Evolutionary conservation across 768 basidiomycete genomes (phyloP).

Genomic region (Mycena haematopus): DNA sequence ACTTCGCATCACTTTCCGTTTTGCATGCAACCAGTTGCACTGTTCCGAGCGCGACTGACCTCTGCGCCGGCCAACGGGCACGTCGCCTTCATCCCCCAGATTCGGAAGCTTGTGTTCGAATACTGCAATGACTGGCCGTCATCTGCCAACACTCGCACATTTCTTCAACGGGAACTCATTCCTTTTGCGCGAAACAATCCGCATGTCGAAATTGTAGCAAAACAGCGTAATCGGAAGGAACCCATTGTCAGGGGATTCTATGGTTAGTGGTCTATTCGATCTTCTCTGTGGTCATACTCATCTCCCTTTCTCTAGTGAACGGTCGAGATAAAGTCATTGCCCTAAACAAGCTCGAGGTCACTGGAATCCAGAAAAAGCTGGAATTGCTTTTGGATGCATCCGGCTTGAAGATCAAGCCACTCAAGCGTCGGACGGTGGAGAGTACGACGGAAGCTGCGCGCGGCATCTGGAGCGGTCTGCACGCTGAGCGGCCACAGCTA

Average conservation of each 20-base stretch:
- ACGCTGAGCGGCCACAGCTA: constrained; percentile 69
- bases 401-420: constrained; percentile 81
- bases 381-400: constrained; percentile 86
- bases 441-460: constrained; percentile 81
- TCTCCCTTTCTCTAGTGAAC: constrained; percentile 63
- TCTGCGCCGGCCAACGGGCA: constrained; percentile 80
- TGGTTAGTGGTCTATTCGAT: constrained; percentile 50
- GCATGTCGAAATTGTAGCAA: constrained; percentile 70
- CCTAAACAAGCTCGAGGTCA: constrained; percentile 76
- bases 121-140: constrained; percentile 86
- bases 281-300: constrained; percentile 29
- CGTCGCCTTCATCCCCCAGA: constrained; percentile 71
- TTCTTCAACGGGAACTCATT: constrained; percentile 67
- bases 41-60: constrained; percentile 54
- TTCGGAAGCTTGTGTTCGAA: constrained; percentile 89
- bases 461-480: constrained; percentile 91
- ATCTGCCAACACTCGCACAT: constrained; percentile 73
- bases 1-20: background rate
- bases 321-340: constrained; percentile 88
- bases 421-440: constrained; percentile 80
- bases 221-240: constrained; percentile 59
- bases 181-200: constrained; percentile 74
- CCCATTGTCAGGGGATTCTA: constrained; percentile 86
- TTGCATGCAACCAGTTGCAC: constrained; percentile 30
- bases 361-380: constrained; percentile 78